Evolutionary conservation across 352 stramenopile species (phyloP).

Genomic region (Phytophthora brassicae): DNA sequence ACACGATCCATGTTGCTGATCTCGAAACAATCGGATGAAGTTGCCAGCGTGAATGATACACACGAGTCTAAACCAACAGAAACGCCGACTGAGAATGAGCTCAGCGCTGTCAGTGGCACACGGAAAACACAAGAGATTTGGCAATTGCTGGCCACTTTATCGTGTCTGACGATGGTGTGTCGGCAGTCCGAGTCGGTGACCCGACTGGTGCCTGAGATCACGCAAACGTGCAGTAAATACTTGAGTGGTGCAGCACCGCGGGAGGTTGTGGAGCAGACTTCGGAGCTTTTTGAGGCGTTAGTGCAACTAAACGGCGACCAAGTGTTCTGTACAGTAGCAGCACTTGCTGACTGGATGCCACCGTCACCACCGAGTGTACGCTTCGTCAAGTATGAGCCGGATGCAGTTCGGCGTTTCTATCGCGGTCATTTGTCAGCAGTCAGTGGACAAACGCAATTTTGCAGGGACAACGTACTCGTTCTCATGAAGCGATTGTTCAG

Average conservation of each 20-base stretch:
- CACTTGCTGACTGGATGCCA: constrained; percentile 54
- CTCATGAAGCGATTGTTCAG: constrained; percentile 38
- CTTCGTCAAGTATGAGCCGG: constrained; percentile 39
- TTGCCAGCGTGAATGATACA: not conserved
- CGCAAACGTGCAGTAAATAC: constrained; percentile 42
- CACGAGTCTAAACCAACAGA: constrained; percentile 1
- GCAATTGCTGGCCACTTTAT: constrained; percentile 57
- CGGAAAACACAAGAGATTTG: constrained; percentile 62
- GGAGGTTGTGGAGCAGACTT: constrained; percentile 40
- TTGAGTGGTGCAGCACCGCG: constrained; percentile 37
- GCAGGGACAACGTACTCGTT: constrained; percentile 29
- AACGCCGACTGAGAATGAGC: constrained; percentile 2
- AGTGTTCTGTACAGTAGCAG: constrained; percentile 62
- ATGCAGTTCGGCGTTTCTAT: constrained; percentile 42
- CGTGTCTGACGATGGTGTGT: constrained; percentile 54
- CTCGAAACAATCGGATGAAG: constrained; percentile 14
- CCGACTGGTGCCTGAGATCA: constrained; percentile 64
- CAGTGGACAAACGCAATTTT: constrained; percentile 19
- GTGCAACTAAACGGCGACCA: constrained; percentile 67
- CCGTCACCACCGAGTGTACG: constrained; percentile 41
- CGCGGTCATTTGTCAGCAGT: constrained; percentile 22
- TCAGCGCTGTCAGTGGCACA: constrained; percentile 26
- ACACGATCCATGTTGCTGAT: constrained; percentile 75
- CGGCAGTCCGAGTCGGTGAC: constrained; percentile 46
- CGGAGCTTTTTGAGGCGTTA: constrained; percentile 48